Conservation (phyloP, 2,329 filamentous ascomycete species). For the Bipolaris victoriae region DNA sequence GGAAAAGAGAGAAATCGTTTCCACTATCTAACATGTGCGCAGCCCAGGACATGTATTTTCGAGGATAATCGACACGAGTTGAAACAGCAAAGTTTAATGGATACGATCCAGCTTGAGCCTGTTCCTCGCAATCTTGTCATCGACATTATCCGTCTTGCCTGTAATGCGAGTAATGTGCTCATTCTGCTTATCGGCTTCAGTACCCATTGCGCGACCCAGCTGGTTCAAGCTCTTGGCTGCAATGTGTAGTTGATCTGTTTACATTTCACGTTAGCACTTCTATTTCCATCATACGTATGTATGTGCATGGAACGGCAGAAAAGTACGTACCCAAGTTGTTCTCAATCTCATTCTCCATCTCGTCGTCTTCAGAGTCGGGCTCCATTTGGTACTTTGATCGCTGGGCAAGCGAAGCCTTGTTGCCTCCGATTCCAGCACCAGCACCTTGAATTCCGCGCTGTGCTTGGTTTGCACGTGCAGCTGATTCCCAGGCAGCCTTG, state of each 20-base stretch:
- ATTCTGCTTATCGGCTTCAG: slow-evolving; percentile 79
- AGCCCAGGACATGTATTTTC: neutral
- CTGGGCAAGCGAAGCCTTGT: slow-evolving; percentile 39
- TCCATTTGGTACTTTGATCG: slow-evolving; percentile 46
- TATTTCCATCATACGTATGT: neutral
- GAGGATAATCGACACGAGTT: neutral
- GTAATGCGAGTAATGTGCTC: slow-evolving; percentile 77
- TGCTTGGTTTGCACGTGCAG: slow-evolving; percentile 32
- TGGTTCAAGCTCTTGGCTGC: slow-evolving; percentile 73
- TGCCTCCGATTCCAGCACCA: slow-evolving; percentile 12
- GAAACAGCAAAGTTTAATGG: slow-evolving; percentile 40
- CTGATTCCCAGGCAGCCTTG: slow-evolving; percentile 55
- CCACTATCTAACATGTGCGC: neutral
- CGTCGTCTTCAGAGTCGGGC: slow-evolving; percentile 57
- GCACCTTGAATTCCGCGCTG: slow-evolving; percentile 23
- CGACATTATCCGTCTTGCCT: slow-evolving; percentile 81
- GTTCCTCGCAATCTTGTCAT: slow-evolving; percentile 79
- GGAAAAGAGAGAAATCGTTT: neutral
- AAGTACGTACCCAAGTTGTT: slow-evolving; percentile 52
- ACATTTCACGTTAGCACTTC: neutral
- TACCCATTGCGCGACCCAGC: slow-evolving; percentile 74
- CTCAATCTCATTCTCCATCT: slow-evolving; percentile 64
- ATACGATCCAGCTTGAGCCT: slow-evolving; percentile 72
- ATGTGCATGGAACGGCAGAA: too few species aligned
- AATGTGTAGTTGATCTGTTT: slow-evolving; percentile 60